Conservation (phyloP, 148 eudicot genomes). For the Gaultheria prostrata region DNA sequence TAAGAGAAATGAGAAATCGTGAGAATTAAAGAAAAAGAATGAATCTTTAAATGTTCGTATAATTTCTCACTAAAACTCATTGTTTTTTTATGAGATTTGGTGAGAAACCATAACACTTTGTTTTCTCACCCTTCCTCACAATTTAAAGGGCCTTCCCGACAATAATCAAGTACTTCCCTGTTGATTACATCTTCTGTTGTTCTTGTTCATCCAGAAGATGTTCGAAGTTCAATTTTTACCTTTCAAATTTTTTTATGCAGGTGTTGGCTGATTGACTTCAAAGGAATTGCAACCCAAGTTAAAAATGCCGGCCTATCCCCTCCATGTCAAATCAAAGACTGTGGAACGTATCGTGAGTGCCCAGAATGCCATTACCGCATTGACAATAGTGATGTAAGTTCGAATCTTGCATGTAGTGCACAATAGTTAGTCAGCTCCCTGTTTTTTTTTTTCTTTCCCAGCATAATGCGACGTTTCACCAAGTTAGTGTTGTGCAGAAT, state of each 20-base stretch:
- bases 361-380: slow-evolving; percentile 64
- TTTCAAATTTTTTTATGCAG: slow-evolving; percentile 32
- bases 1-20: not conserved
- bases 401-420: not conserved
- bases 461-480: too few relatives aligned
- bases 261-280: slow-evolving; percentile 70
- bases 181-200: not conserved
- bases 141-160: not conserved
- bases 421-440: too few relatives aligned
- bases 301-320: slow-evolving; percentile 45
- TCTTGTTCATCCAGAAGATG: not conserved
- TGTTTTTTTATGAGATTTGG: not conserved
- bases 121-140: not conserved
- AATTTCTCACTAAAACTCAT: not conserved
- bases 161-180: not conserved
- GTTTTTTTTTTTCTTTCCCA: too few relatives aligned
- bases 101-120: not conserved
- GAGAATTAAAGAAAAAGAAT: not conserved
- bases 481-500: not conserved
- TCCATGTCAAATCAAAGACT: slow-evolving; percentile 53
- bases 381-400: slow-evolving; percentile 84
- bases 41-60: not conserved
- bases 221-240: not conserved
- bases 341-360: slow-evolving; percentile 71
- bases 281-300: slow-evolving; percentile 73